Evolutionary conservation across 2,329 filamentous ascomycete species (phyloP).

Genomic region (Fusarium paranaense): DNA sequence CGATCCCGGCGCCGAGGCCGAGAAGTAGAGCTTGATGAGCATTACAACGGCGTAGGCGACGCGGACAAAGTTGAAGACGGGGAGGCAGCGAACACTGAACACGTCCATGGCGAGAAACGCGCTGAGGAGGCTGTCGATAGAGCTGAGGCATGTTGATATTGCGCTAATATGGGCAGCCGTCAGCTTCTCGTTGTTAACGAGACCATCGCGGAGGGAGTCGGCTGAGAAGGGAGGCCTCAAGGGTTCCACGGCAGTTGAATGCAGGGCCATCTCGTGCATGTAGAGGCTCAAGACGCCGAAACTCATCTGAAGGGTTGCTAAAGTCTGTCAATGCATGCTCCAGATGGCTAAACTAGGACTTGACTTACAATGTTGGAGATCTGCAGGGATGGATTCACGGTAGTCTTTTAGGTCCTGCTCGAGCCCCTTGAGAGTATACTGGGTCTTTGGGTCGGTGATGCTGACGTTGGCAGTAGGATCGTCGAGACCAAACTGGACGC

Average conservation of each 20-base stretch:
- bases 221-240: conserved; percentile 60
- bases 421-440: conserved; percentile 73
- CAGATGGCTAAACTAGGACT: not conserved
- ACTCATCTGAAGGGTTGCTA: conserved; percentile 72
- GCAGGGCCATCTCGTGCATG: conserved; percentile 81
- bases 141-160: conserved; percentile 73
- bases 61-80: conserved; percentile 78
- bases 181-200: conserved; percentile 55
- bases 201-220: conserved; percentile 57
- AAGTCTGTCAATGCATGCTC: conserved; percentile 26
- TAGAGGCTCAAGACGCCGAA: conserved; percentile 76
- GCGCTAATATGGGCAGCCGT: conserved; percentile 71
- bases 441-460: conserved; percentile 72
- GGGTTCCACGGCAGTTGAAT: conserved; percentile 71
- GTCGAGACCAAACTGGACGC: conserved; percentile 74
- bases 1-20: conserved; percentile 71
- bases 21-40: conserved; percentile 79
- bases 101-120: conserved; percentile 72
- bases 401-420: conserved; percentile 74
- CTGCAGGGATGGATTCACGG: conserved; percentile 62
- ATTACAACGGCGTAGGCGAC: conserved; percentile 79
- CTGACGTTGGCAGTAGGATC: conserved; percentile 67
- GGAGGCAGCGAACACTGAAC: conserved; percentile 70
- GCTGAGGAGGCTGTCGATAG: conserved; percentile 75
- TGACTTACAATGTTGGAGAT: conserved; percentile 67